Conservation (phyloP, 192 early-diverging fungal genomes). For the Coemansia sp. region DNA sequence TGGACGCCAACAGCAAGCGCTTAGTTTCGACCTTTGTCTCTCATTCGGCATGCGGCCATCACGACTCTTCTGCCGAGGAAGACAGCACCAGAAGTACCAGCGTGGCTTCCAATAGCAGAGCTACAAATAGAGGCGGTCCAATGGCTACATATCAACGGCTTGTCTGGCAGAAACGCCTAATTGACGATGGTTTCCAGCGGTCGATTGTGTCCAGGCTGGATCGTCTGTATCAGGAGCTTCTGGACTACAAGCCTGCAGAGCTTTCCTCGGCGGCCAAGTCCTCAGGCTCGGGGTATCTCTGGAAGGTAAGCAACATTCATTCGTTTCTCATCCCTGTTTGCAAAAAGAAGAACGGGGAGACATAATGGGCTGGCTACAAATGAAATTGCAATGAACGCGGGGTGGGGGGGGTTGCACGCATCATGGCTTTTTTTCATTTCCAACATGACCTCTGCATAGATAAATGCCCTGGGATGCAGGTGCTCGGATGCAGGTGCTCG, state of each 20-base stretch:
- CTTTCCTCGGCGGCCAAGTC: not conserved
- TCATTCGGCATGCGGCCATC: no score
- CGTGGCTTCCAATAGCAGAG: not conserved
- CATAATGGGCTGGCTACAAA: no score
- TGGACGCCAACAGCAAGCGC: no score
- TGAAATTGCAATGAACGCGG: not conserved
- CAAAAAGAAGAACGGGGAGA: no score
- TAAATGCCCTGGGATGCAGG: no score
- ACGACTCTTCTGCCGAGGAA: not conserved
- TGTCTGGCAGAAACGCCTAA: conserved; percentile 59
- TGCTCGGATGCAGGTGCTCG: no score
- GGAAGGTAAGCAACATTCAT: conserved; percentile 34
- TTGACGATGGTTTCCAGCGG: conserved; percentile 69
- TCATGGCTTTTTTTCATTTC: not conserved
- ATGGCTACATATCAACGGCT: conserved; percentile 37
- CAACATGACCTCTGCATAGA: no score
- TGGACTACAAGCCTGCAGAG: conserved; percentile 58
- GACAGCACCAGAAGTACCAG: not conserved
- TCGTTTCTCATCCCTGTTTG: not conserved
- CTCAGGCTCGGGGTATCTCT: conserved; percentile 19
- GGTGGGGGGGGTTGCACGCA: no score
- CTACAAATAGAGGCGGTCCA: conserved; percentile 17
- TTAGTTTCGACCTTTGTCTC: no score
- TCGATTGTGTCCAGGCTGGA: conserved; percentile 66
- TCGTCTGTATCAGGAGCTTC: conserved; percentile 63